Evolutionary conservation across 805 yeast species (phyloP).

Genomic region (Starmerella kuoi): DNA sequence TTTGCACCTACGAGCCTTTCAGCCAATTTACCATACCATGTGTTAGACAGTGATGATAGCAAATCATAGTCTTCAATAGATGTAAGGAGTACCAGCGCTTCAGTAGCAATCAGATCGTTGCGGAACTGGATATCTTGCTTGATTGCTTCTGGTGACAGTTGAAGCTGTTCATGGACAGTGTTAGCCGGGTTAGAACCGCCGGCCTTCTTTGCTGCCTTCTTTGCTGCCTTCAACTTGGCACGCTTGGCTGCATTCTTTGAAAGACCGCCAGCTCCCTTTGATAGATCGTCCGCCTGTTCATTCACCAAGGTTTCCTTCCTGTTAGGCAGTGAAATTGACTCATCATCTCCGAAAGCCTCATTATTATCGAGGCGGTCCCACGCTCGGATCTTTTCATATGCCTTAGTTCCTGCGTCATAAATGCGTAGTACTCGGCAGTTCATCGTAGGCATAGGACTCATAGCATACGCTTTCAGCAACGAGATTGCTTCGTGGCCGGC

Average conservation of each 20-base stretch:
- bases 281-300: conserved; percentile 11
- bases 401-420: conserved; percentile 22
- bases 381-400: conserved; percentile 26
- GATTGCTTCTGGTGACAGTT: conserved; percentile 23
- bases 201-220: conserved; percentile 21
- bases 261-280: conserved; percentile 7
- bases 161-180: conserved; percentile 17
- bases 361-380: conserved; percentile 28
- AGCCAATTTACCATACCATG: conserved; percentile 24
- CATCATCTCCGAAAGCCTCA: conserved; percentile 18
- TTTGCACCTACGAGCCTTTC: conserved; percentile 26
- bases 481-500: conserved; percentile 28
- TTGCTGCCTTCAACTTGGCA: conserved; percentile 23
- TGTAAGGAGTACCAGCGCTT: conserved; percentile 34
- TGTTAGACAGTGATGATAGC: conserved; percentile 26
- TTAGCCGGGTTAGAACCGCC: conserved; percentile 14
- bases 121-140: conserved; percentile 27
- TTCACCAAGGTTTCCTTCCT: conserved; percentile 17
- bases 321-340: conserved; percentile 8
- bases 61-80: conserved; percentile 32
- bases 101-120: conserved; percentile 31
- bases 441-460: conserved; percentile 24
- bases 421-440: conserved; percentile 28
- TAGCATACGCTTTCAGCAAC: conserved; percentile 26
- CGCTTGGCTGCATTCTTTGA: conserved; percentile 28